Base-by-base conservation (phyloP, 257 asterid species). In the Euphrasia confusa region DNA sequence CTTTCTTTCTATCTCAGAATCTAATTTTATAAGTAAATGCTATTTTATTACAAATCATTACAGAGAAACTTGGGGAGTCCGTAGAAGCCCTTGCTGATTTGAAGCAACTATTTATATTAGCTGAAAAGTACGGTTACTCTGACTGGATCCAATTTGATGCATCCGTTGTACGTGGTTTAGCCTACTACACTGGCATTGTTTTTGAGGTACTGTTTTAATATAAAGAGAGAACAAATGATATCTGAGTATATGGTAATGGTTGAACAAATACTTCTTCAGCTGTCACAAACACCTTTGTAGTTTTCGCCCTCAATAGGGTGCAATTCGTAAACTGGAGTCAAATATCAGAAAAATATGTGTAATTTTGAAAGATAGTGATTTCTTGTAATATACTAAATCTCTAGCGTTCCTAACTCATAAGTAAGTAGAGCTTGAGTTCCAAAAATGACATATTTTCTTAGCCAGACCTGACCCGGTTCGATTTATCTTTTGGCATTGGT, bases 111-210 rank as follows among this genome's bases (percentile, higher is more conserved):
- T 93, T 93, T 74, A 75, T 87, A 54, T 94, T 87, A 64, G 91
- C 93, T 74, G 96, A 89, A 67, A 80, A 87, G 67, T 89, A 84
- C 64, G 95, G 95, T 32, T 89, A 80, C 75, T 80, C 90, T 30
- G 97, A 89, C 50, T 93, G 99, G 99, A 87, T 93, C 82, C 96
- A 89, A 66, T 89, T 92, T 83, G 99, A 93, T 83, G 97, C 99
- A 55, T 89, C 99, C 32, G 65, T 89, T 71, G 97, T 92, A 17
- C 96, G 97, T 60, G 99, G 97, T 53, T 70, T 93, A 76, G 95
- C 99, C 62, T 93, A 93, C 76, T 93, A 93, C 73, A 93, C 97
- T 11, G 97, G 99, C 73, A 84, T 89, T 6, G 97, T 93, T 32
- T 93, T 93, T 74, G 99, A 93, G 97, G 99, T 87, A 66, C 63